Percentiles rank a stretch among this genome's conserved stretches.
Evolutionary conservation across 768 basidiomycete genomes (phyloP).

Genomic region (Calvatia gigantea): DNA sequence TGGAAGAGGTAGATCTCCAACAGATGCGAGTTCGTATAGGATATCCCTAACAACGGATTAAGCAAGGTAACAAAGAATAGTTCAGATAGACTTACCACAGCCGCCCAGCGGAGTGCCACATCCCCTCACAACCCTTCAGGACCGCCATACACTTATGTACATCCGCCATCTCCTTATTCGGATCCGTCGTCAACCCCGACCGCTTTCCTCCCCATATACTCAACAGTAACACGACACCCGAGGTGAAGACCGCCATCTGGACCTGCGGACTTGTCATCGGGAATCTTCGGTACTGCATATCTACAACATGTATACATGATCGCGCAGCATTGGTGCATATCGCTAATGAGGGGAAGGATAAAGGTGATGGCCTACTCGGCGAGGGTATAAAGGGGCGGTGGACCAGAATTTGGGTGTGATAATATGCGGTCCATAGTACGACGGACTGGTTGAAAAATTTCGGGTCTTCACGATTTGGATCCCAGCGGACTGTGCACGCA

Average conservation of each 20-base stretch:
- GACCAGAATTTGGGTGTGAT: slow-evolving; percentile 67
- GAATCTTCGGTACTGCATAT: slow-evolving; percentile 45
- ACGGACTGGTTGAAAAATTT: slow-evolving; percentile 61
- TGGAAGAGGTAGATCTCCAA: slow-evolving; percentile 68
- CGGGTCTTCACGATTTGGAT: slow-evolving; percentile 41
- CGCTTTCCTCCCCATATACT: slow-evolving; percentile 65
- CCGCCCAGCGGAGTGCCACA: slow-evolving; percentile 43
- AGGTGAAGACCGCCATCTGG: slow-evolving; percentile 41
- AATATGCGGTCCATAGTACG: slow-evolving; percentile 42
- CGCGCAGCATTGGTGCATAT: slow-evolving; percentile 81
- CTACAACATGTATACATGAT: slow-evolving; percentile 76
- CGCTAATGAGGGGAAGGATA: slow-evolving; percentile 64
- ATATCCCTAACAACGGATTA: slow-evolving; percentile 50
- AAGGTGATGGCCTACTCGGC: slow-evolving; percentile 40
- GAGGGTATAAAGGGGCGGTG: slow-evolving; percentile 78
- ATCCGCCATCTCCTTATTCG: slow-evolving; percentile 56
- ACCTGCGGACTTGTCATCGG: slow-evolving; percentile 26
- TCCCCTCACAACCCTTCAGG: slow-evolving; percentile 36
- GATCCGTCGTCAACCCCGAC: slow-evolving; percentile 43
- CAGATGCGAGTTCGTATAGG: slow-evolving; percentile 66
- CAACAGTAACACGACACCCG: slow-evolving; percentile 58
- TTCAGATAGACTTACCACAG: slow-evolving; percentile 31
- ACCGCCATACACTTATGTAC: slow-evolving; percentile 62
- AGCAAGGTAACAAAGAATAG: background rate
- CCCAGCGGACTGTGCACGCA: slow-evolving; percentile 43